Evolutionary conservation across 139 green algal genomes (phyloP).

Genomic region (Chara braunii): DNA sequence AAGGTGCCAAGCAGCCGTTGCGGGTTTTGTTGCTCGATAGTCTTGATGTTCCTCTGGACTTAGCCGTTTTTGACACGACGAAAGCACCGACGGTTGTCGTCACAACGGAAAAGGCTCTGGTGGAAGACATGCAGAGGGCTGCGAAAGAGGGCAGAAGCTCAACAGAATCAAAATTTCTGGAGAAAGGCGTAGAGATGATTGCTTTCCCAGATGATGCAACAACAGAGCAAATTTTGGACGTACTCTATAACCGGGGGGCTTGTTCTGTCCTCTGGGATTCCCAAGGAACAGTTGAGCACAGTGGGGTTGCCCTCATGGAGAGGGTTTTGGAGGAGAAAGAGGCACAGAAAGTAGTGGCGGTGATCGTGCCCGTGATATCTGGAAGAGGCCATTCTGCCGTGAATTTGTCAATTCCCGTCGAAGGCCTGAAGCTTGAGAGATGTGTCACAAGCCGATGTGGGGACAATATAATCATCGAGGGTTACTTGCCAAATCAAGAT

Average conservation of each 20-base stretch:
- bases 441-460: no score
- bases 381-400: no score
- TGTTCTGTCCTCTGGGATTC: conserved; percentile 27
- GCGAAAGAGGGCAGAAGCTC: not conserved
- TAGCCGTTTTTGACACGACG: conserved; percentile 15
- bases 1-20: conserved; percentile 21
- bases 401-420: no score
- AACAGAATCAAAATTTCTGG: conserved; percentile 9
- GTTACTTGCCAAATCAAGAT: no score
- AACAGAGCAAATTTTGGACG: conserved; percentile 6
- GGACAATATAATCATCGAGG: no score
- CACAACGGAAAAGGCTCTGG: conserved; percentile 2
- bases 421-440: no score
- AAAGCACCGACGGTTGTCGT: conserved; percentile 16
- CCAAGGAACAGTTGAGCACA: no score
- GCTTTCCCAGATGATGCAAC: not conserved
- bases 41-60: conserved; percentile 6
- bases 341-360: no score
- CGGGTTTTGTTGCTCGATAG: conserved; percentile 7
- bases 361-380: no score
- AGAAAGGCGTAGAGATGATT: conserved; percentile 12
- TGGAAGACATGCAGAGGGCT: conserved; percentile 5
- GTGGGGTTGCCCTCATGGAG: no score
- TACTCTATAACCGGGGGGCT: conserved; percentile 2
- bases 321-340: no score